These are phyloP conservation scores for Colletotrichum australisinense DNA, from an alignment of 2,329 filamentous ascomycete species.

Conservation along the genomic window DNA sequence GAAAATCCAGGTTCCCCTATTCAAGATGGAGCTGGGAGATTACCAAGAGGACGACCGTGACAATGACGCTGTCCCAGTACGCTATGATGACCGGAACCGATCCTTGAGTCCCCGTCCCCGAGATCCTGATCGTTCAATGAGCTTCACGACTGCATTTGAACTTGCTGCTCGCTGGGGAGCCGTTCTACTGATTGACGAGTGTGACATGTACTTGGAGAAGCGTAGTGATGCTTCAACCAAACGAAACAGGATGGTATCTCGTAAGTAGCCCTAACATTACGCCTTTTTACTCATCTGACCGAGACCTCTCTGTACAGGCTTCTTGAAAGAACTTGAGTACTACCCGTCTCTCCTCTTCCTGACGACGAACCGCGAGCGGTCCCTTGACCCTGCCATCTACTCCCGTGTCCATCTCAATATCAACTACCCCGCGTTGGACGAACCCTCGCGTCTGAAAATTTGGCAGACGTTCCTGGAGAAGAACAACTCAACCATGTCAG, in stretches of 20 bases:
- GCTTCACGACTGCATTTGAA: slow-evolving; percentile 54
- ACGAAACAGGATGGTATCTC: slow-evolving; percentile 28
- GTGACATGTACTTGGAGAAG: slow-evolving; percentile 86
- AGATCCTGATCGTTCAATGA: slow-evolving; percentile 42
- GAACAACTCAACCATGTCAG: slow-evolving; percentile 22
- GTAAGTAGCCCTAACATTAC: neutral
- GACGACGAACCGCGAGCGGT: slow-evolving; percentile 80
- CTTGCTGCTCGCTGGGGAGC: slow-evolving; percentile 75
- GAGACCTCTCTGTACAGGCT: slow-evolving; percentile 48
- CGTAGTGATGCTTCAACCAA: slow-evolving; percentile 60
- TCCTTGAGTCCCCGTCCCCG: slow-evolving; percentile 51
- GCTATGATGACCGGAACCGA: slow-evolving; percentile 28
- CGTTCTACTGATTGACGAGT: slow-evolving; percentile 86
- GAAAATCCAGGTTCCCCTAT: slow-evolving; percentile 49
- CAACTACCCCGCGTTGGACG: slow-evolving; percentile 44
- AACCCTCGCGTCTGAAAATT: slow-evolving; percentile 36
- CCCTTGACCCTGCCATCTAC: slow-evolving; percentile 61
- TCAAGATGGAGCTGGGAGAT: slow-evolving; percentile 66
- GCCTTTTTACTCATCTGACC: neutral
- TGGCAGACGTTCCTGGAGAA: slow-evolving; percentile 42
- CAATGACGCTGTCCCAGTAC: slow-evolving; percentile 31
- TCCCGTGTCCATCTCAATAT: slow-evolving; percentile 59
- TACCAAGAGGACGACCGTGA: slow-evolving; percentile 67
- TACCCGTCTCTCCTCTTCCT: slow-evolving; percentile 92
- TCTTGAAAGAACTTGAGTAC: slow-evolving; percentile 88